These are phyloP conservation scores for Cutaneotrichosporon sp. DNA, from an alignment of 1,284 basidiomycete species.

Conservation along the genomic window DNA sequence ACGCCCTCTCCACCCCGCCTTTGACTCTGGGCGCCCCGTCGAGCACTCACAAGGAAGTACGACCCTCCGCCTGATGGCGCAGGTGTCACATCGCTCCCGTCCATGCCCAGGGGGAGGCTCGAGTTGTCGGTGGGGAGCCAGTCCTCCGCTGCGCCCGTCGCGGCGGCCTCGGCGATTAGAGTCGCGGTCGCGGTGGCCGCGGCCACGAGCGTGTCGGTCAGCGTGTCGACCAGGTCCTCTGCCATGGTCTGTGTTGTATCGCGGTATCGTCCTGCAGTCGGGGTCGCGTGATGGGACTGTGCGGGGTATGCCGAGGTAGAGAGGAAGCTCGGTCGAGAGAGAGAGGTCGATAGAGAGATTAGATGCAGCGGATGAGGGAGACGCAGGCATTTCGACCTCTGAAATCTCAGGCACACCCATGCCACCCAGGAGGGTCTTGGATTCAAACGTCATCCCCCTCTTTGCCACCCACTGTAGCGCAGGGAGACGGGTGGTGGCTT, in stretches of 20 bases:
- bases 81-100: slow-evolving; percentile 13
- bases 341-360: background rate
- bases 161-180: background rate
- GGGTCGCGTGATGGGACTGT: background rate
- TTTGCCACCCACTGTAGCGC: background rate
- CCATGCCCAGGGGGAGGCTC: slow-evolving; percentile 14
- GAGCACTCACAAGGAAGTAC: slow-evolving; percentile 27
- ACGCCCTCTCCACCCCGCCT: background rate
- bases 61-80: slow-evolving; percentile 25
- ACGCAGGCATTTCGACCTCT: background rate
- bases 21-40: too few species aligned
- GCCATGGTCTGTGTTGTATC: background rate
- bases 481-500: too few species aligned
- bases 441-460: background rate
- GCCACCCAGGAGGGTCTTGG: background rate
- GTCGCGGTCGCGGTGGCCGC: slow-evolving; percentile 10
- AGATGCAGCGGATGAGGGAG: background rate
- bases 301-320: background rate
- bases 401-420: background rate
- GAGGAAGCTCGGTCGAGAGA: too few species aligned
- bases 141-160: background rate
- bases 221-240: slow-evolving; percentile 5
- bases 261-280: background rate
- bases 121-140: slow-evolving; percentile 2
- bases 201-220: slow-evolving; percentile 15